Evolutionary conservation across 768 basidiomycete genomes (phyloP).

Genomic region (Naganishia vishniacii): DNA sequence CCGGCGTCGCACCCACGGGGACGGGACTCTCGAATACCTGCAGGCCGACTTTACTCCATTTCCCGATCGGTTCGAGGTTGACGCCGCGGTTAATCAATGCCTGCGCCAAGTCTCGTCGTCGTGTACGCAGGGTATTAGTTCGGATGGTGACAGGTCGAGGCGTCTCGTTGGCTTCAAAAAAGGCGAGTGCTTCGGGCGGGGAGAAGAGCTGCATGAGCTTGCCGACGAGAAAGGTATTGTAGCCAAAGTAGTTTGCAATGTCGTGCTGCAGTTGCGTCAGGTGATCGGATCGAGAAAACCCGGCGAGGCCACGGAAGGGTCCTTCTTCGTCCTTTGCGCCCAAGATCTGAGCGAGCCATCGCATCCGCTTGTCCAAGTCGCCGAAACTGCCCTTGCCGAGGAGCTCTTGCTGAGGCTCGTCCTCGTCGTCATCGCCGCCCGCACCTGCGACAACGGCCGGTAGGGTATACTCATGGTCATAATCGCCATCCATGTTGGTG

Average conservation of each 20-base stretch:
- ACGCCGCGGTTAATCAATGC: constrained; percentile 90
- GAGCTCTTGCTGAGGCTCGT: constrained; percentile 44
- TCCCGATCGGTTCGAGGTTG: constrained; percentile 94
- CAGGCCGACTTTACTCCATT: constrained; percentile 98
- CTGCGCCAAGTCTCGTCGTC: constrained; percentile 90
- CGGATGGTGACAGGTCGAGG: constrained; percentile 95
- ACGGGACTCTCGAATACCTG: constrained; percentile 96
- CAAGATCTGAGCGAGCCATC: constrained; percentile 47
- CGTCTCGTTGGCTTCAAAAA: constrained; percentile 95
- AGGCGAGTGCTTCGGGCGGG: constrained; percentile 90
- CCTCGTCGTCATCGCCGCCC: constrained; percentile 34
- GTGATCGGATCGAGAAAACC: constrained; percentile 73
- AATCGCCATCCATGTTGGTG: constrained; percentile 46
- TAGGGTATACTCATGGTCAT: constrained; percentile 41
- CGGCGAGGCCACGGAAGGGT: constrained; percentile 44
- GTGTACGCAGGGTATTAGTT: constrained; percentile 88
- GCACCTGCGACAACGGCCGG: constrained; percentile 35
- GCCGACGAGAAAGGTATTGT: constrained; percentile 89
- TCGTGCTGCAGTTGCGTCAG: constrained; percentile 79
- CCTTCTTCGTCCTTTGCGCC: constrained; percentile 35
- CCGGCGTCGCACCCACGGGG: constrained; percentile 96
- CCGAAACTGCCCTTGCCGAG: constrained; percentile 46
- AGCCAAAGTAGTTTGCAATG: constrained; percentile 93
- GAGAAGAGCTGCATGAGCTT: constrained; percentile 92
- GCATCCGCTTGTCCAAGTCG: constrained; percentile 47